Evolutionary conservation across 2,329 filamentous ascomycete species (phyloP).

Genomic region (Fusarium sp.): DNA sequence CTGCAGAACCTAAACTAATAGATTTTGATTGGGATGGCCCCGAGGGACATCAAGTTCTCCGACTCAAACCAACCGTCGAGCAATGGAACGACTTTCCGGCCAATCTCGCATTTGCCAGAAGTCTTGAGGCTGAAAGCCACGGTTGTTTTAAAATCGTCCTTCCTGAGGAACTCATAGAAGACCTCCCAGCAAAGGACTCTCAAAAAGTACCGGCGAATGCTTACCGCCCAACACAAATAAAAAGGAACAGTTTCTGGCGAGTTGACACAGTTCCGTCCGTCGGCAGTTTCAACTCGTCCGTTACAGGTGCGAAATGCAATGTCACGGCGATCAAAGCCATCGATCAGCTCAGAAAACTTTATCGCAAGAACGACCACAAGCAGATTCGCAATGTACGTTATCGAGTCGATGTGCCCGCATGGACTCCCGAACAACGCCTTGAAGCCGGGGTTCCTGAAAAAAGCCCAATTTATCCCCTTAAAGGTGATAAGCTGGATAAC

Average conservation of each 20-base stretch:
- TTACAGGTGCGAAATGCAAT: slow-evolving; percentile 36
- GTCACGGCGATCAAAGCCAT: slow-evolving; percentile 41
- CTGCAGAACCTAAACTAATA: slow-evolving; percentile 43
- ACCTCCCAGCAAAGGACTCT: slow-evolving; percentile 44
- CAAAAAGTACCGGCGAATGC: slow-evolving; percentile 47
- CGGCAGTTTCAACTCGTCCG: slow-evolving; percentile 44
- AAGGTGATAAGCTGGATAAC: slow-evolving; percentile 48
- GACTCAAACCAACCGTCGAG: slow-evolving; percentile 45
- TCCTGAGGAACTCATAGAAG: slow-evolving; percentile 43
- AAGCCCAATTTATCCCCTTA: slow-evolving; percentile 50
- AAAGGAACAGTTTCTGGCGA: slow-evolving; percentile 48
- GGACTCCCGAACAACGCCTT: slow-evolving; percentile 47
- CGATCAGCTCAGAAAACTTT: slow-evolving; percentile 47
- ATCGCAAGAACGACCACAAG: slow-evolving; percentile 46
- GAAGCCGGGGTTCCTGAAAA: slow-evolving; percentile 48
- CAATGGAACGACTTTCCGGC: slow-evolving; percentile 51
- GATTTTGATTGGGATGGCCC: slow-evolving; percentile 46
- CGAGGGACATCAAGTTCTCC: slow-evolving; percentile 43
- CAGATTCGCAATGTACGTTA: slow-evolving; percentile 51
- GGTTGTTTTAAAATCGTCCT: slow-evolving; percentile 52
- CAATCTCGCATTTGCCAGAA: slow-evolving; percentile 46
- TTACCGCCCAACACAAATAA: slow-evolving; percentile 47
- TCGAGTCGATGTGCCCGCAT: slow-evolving; percentile 50
- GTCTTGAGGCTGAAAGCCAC: slow-evolving; percentile 44
- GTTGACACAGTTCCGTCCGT: slow-evolving; percentile 47